Conservation (phyloP, 768 basidiomycete species). For the Lyophyllum shimeji region DNA sequence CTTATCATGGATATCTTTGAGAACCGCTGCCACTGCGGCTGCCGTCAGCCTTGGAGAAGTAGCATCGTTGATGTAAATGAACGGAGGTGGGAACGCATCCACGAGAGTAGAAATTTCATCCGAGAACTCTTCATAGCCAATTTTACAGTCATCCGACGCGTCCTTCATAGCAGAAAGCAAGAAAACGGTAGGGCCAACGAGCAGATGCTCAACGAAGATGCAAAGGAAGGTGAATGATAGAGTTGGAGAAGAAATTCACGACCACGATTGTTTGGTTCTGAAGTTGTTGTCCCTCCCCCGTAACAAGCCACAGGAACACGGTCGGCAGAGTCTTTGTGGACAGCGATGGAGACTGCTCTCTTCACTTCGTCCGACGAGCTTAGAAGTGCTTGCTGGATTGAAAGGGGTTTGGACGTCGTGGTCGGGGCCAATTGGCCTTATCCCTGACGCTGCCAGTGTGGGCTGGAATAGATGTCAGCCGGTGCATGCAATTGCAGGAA, state of each 20-base stretch:
- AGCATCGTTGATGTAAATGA: conserved; percentile 67
- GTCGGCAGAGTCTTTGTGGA: too few relatives aligned
- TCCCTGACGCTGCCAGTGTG: too few relatives aligned
- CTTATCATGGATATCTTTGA: conserved; percentile 22
- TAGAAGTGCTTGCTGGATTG: too few relatives aligned
- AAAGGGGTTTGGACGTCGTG: too few relatives aligned
- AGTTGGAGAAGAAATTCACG: neutral
- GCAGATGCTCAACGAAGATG: too few relatives aligned
- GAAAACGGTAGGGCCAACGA: too few relatives aligned
- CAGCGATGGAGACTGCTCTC: too few relatives aligned
- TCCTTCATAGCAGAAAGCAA: neutral
- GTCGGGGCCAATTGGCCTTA: too few relatives aligned
- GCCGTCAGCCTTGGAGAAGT: conserved; percentile 46
- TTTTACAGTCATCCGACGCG: neutral
- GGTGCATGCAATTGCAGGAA: too few relatives aligned
- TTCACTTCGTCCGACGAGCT: too few relatives aligned
- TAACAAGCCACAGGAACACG: neutral
- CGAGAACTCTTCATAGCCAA: conserved; percentile 21
- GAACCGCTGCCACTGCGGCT: conserved; percentile 38
- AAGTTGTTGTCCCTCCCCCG: neutral
- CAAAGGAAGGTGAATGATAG: too few relatives aligned
- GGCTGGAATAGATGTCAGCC: too few relatives aligned
- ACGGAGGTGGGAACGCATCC: conserved; percentile 51
- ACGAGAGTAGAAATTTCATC: conserved; percentile 37
- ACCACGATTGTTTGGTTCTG: neutral